Evolutionary conservation across 805 yeast species (phyloP), one percentile per base, ranked within the genome.

Genomic region (Tetrapisispora nanseiensis): DNA sequence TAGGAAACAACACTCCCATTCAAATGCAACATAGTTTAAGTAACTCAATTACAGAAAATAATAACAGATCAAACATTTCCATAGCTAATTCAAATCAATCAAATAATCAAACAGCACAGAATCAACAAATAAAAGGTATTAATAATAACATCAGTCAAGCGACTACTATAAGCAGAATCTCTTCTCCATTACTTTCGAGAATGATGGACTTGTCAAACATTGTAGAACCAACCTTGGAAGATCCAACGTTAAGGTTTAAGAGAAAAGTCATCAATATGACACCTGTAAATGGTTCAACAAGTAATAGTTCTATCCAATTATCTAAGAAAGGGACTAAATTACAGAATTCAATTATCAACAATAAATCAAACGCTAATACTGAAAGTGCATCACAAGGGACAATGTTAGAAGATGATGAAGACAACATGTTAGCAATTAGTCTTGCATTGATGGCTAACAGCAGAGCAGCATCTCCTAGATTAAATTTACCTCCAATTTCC

Each of bases 131-230:
- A 19, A 33, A 39, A 31, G 33, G 16, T 27, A 39, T 19, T 19
- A 29, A 11, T 35, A 34, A 28, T 35, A 35, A 16, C 33, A 35
- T 29, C 21, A 35, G 12, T 30, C 37, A 35, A 6, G 29, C 48
- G 44, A 30, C 33, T 21, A 46, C 59, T n/a, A 54, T 55, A 12
- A 57, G 62, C 39, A 51, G 65, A 39, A 55, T 57, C 16, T 58
- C 65, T 3, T 61, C 65, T 4, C 65, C 65, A 2, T 41, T 61
- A 33, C 46, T 61, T 15, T 52, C 63, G 13, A 49, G 64, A 46
- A 61, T 61, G 65, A 61, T 59, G 63, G 65, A 61, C 43, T 47
- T 59, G 30, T 59, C 63, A 3, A 59, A 59, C 42, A 61, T 61
- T 19, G 60, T 61, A 11, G 65, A 61, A 39, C 65, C 65, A n/a